Base-by-base conservation (phyloP, 2,329 filamentous ascomycete species). In the Aureobasidium vineae region DNA sequence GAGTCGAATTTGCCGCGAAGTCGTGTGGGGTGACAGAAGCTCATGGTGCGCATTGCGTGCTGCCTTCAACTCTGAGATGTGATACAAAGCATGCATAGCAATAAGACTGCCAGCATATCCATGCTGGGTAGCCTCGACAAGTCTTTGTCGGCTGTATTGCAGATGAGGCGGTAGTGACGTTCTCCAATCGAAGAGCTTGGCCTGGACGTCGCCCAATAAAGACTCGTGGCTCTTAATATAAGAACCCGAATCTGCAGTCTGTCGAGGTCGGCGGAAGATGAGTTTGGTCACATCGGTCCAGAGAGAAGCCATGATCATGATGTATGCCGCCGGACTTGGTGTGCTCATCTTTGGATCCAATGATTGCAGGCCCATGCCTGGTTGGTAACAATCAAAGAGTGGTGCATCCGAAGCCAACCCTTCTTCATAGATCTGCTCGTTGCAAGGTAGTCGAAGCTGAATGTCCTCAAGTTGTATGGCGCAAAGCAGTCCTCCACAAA, bases 81-180 rank as follows among this genome's bases (percentile, higher is more conserved):
- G 84, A 73, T 88, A 88, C n/a, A 90, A 78, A 33, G 88, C 78
- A 74, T 91, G 88, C 75, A 90, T 84, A 1, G 83, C 84, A 65
- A 90, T 77, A 72, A 88, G 88, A 0, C 82, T 81, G 5, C 86
- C 86, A 1, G 83, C 79, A 70, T 83, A 85, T 31, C 83, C 83
- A 36, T 79, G 77, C 16, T 81, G 76, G 7, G 85, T 81, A 49
- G 83, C 85, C 36, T 79, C 78, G 52, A 86, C 82, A 16, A 90
- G 77, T 66, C 89, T 90, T 64, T 81, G 77, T 4, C 80, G 74
- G 3, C 80, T 84, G 71, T 86, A 87, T 11, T 76, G 74, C 31
- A 90, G 77, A 43, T 83, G 77, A 10, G 79, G 73, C 3, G 88
- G 87, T 2, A 91, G 76, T 21, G 81, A 79, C 2, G 77, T 76